phyloP scores from a whole-genome alignment of 2,329 filamentous ascomycete genomes.

The Botrytis elliptica region DNA sequence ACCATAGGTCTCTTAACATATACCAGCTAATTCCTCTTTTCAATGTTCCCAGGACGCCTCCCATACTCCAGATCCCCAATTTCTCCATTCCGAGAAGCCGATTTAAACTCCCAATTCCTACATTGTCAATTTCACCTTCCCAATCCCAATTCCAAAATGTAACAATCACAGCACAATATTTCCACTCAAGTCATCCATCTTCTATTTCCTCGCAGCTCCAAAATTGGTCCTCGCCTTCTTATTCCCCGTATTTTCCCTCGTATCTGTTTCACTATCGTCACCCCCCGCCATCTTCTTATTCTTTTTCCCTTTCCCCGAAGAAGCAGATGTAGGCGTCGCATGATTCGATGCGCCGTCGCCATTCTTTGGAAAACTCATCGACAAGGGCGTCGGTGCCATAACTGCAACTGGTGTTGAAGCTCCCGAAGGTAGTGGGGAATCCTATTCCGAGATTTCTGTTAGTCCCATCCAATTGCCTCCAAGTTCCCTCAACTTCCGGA shows the following conservation, averaged over 20 bases:
- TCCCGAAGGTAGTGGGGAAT: slow-evolving; percentile 36
- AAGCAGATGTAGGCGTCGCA: slow-evolving; percentile 55
- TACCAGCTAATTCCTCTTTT: slow-evolving; percentile 1
- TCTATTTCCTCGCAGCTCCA: slow-evolving; percentile 35
- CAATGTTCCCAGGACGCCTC: neutral
- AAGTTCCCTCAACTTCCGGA: too few species aligned
- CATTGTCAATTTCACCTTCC: neutral
- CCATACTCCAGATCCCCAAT: neutral
- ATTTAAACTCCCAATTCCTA: slow-evolving; percentile 13
- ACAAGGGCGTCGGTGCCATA: slow-evolving; percentile 55
- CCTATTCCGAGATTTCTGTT: slow-evolving; percentile 25
- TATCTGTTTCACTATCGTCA: slow-evolving; percentile 60
- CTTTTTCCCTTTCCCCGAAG: slow-evolving; percentile 47
- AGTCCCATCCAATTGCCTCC: neutral
- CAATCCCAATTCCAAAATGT: neutral
- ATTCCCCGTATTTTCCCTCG: slow-evolving; percentile 39
- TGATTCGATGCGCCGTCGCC: slow-evolving; percentile 48
- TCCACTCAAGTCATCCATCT: neutral
- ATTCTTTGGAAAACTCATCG: slow-evolving; percentile 51
- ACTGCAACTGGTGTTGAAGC: slow-evolving; percentile 39
- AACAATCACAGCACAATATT: slow-evolving; percentile 6
- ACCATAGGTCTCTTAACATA: slow-evolving; percentile 8
- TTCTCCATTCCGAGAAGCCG: neutral
- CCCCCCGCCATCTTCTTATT: slow-evolving; percentile 50
- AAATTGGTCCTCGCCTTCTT: slow-evolving; percentile 39